A percentile compares a stretch with the other conserved stretches of the same genome.
Evolutionary conservation across 805 yeast genomes (phyloP).

Genomic region (Ogataea paradorogensis): DNA sequence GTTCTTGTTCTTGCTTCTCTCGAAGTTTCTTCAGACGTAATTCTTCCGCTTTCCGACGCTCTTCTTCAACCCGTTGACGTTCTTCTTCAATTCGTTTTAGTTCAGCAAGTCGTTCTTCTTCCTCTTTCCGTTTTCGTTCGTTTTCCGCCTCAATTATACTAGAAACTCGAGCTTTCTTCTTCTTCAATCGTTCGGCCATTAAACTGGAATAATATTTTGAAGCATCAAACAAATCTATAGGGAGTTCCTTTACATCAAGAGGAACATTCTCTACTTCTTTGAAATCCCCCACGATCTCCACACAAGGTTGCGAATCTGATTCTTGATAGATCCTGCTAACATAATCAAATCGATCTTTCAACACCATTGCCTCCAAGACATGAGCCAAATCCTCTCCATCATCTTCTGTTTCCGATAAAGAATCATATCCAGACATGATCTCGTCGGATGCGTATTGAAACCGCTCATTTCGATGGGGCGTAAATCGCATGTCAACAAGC

Average conservation of each 20-base stretch:
- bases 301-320: background rate
- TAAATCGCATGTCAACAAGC: slow-evolving; percentile 25
- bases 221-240: background rate
- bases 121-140: slow-evolving; percentile 3
- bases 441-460: slow-evolving; percentile 22
- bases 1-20: slow-evolving; percentile 7
- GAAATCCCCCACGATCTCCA: no score
- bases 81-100: slow-evolving; percentile 10
- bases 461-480: slow-evolving; percentile 25
- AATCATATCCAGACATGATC: slow-evolving; percentile 29
- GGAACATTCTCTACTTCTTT: background rate
- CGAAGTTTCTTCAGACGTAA: slow-evolving; percentile 1
- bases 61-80: slow-evolving; percentile 19
- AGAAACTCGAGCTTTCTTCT: slow-evolving; percentile 7
- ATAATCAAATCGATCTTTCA: slow-evolving; percentile 8
- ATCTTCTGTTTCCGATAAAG: slow-evolving; percentile 22
- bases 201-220: slow-evolving; percentile 1
- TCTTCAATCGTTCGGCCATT: slow-evolving; percentile 1
- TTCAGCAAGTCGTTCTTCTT: slow-evolving; percentile 6
- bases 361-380: slow-evolving; percentile 3
- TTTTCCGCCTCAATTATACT: slow-evolving; percentile 12
- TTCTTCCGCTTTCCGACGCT: slow-evolving; percentile 13
- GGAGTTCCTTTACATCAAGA: background rate
- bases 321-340: slow-evolving; percentile 2
- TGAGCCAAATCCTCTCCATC: slow-evolving; percentile 8